Conservation (phyloP, 2,329 filamentous ascomycete genomes). For the Emmonsia crescens region DNA sequence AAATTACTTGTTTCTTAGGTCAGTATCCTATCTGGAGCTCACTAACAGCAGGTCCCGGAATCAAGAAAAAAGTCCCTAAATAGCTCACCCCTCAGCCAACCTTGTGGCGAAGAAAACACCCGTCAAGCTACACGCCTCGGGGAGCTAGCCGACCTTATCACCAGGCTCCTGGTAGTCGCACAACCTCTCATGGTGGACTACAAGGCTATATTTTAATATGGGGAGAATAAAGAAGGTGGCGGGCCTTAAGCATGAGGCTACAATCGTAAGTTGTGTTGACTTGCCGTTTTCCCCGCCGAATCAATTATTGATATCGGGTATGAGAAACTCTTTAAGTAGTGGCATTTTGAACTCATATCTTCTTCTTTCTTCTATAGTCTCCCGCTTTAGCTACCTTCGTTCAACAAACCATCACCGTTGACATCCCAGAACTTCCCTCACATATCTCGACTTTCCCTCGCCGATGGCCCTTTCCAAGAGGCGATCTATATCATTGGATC, state of each 20-base stretch:
- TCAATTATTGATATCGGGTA: neutral
- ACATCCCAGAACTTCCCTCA: constrained; percentile 65
- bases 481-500: constrained; percentile 98
- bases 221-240: constrained; percentile 45
- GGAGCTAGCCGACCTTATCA: neutral
- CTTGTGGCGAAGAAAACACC: neutral
- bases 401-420: constrained; percentile 53
- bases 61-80: neutral
- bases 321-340: neutral
- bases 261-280: constrained; percentile 31
- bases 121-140: neutral
- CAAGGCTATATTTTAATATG: constrained; percentile 28
- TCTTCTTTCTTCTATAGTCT: constrained; percentile 47
- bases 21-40: neutral
- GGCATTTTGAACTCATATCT: neutral
- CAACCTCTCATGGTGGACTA: constrained; percentile 32
- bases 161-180: constrained; percentile 1
- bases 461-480: constrained; percentile 88
- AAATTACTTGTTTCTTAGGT: neutral
- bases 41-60: neutral
- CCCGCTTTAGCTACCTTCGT: constrained; percentile 79
- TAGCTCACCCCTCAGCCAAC: neutral
- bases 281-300: constrained; percentile 2
- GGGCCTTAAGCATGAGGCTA: constrained; percentile 42
- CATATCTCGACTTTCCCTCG: constrained; percentile 72